A percentile compares a stretch with the other conserved stretches of the same genome.
Conservation (phyloP, 306 rosid species). For the Cicer bijugum region DNA sequence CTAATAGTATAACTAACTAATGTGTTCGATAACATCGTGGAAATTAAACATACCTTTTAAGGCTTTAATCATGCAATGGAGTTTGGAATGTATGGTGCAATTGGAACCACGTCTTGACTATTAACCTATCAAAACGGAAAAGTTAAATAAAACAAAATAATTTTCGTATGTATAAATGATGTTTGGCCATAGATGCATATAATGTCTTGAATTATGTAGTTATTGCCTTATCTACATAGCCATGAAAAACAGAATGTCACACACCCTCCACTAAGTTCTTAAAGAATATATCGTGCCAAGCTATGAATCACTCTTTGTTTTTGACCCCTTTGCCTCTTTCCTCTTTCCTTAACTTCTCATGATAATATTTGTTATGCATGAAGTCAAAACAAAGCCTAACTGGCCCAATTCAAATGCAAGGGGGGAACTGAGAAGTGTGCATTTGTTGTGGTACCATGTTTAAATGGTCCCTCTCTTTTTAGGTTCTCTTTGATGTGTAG, state of each 20-base stretch:
- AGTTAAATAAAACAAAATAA: slow-evolving; percentile 12
- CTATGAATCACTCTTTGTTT: slow-evolving; percentile 53
- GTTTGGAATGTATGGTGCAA: neutral
- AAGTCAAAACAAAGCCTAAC: slow-evolving; percentile 31
- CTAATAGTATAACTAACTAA: too few species aligned
- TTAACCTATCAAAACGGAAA: slow-evolving; percentile 2
- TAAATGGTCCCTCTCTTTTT: slow-evolving; percentile 13
- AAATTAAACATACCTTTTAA: too few species aligned
- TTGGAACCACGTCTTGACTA: neutral
- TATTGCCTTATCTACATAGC: slow-evolving; percentile 39
- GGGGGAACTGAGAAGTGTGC: slow-evolving; percentile 1
- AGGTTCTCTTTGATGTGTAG: slow-evolving; percentile 2
- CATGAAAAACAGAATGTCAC: slow-evolving; percentile 46
- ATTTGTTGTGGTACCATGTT: slow-evolving; percentile 21
- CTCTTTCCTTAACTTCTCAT: slow-evolving; percentile 46
- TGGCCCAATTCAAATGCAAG: slow-evolving; percentile 24
- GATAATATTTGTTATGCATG: slow-evolving; percentile 23
- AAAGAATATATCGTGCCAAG: slow-evolving; percentile 42
- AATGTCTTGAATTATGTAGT: slow-evolving; percentile 38
- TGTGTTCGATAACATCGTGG: too few species aligned
- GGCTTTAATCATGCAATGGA: too few species aligned
- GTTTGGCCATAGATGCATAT: slow-evolving; percentile 28
- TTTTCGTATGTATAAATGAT: slow-evolving; percentile 32
- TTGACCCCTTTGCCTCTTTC: slow-evolving; percentile 61
- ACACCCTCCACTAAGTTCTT: slow-evolving; percentile 31